Percentiles rank a stretch among this genome's conserved stretches.
Conservation (phyloP, 208 protist genomes). For the Trypanosomatidae sp. region DNA sequence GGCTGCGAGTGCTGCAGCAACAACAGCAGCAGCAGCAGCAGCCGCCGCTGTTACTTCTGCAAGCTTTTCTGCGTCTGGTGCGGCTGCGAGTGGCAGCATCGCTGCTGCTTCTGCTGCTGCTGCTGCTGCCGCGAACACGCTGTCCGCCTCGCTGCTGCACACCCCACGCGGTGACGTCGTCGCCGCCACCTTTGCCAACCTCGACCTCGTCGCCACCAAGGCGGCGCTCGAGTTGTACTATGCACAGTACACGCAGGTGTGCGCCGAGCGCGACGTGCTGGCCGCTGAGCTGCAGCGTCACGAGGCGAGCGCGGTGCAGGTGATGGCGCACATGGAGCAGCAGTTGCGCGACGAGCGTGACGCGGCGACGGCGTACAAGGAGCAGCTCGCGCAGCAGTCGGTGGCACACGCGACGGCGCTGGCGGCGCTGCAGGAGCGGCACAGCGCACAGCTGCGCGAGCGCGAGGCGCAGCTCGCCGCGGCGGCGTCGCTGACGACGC, state of each 20-base stretch:
- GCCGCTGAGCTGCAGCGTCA: constrained; percentile 27
- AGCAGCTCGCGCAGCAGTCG: constrained; percentile 22
- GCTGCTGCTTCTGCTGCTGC: neutral
- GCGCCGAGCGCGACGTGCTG: constrained; percentile 33
- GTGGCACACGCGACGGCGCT: constrained; percentile 8
- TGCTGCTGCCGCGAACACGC: neutral
- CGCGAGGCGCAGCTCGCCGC: constrained; percentile 43
- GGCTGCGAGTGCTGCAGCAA: too few relatives aligned
- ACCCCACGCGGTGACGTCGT: constrained; percentile 25
- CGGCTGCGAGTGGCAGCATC: neutral
- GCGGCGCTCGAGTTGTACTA: constrained; percentile 32
- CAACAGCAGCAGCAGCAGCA: too few relatives aligned
- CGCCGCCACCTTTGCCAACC: constrained; percentile 35
- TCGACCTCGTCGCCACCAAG: constrained; percentile 27
- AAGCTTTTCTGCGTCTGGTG: too few relatives aligned
- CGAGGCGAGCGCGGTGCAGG: constrained; percentile 34
- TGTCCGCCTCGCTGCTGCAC: too few relatives aligned
- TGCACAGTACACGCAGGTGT: constrained; percentile 12
- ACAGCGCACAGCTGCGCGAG: constrained; percentile 36
- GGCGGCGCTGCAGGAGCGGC: constrained; percentile 17
- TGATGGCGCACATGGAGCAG: constrained; percentile 25
- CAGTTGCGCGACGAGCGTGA: constrained; percentile 4
- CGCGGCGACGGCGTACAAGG: constrained; percentile 13
- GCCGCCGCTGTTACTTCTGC: too few relatives aligned
- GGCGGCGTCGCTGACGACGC: constrained; percentile 23